Base-by-base conservation (phyloP, 106 monocot genomes). In the Acanthochlamys bracteata region DNA sequence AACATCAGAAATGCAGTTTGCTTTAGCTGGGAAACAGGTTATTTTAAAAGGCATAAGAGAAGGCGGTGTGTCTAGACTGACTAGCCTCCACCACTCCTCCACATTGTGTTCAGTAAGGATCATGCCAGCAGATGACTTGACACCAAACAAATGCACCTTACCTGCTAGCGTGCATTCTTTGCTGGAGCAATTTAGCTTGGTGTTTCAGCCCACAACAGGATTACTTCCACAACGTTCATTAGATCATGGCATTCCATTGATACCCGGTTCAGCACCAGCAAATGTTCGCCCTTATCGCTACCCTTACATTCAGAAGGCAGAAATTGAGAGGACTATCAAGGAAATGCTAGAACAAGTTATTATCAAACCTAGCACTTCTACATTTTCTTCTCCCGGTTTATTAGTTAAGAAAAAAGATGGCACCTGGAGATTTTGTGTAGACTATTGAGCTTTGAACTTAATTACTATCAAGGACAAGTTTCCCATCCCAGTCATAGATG, bases 401-500 rank as follows among this genome's bases (percentile, higher is more conserved):
- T 46, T 64, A 11, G 64, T 64, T 24, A 51, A 65, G 52, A 65
- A 49, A 9, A 53, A 65, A 17, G 65, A 65, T 20, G 52, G 65
- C 9, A 24, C 51, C 8, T 65, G 20, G 20, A 46, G 65, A 7
- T 52, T 52, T 12, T 65, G 65, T 16, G 65, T 65, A 14, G 65
- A 65, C 25, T 52, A 27, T 25, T 0, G 51, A 2, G 65, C 65
- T 0, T 15, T 65, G 7, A 65, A 65, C 10, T 13, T 7, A 2
- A 27, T 65, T 25, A 64, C 64, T 3, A 21, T 64, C 11, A 64
- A 64, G 19, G 59, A 59, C 49, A 23, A 49, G 6, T 69, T 69
- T 27, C 69, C 69, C 12, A 69, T 69, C 25, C 69, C 71, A 0
- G 53, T 41, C 7, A 23, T 63, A 13, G 71, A 71, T 20, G 71